phyloP scores from a whole-genome alignment of 75 land plant species.

The Sequoia sempervirens region DNA sequence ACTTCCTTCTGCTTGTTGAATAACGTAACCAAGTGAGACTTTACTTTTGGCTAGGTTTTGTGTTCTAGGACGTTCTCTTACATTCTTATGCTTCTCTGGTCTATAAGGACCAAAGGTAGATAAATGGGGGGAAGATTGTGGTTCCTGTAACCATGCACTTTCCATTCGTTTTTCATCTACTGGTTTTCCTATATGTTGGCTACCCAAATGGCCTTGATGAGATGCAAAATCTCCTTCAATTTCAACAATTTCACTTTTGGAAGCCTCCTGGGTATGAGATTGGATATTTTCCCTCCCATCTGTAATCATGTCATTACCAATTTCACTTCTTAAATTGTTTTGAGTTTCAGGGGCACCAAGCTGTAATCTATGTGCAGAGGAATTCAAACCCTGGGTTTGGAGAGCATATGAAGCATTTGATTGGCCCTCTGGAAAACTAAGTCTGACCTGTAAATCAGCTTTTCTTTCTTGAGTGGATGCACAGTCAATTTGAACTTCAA shows the following conservation, averaged over 20 bases:
- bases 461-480: conserved; percentile 26
- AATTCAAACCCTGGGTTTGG: not conserved
- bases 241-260: conserved; percentile 52
- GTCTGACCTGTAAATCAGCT: conserved; percentile 11
- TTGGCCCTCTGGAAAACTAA: conserved; percentile 11
- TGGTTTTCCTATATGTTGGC: conserved; percentile 7
- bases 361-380: not conserved
- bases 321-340: conserved; percentile 5
- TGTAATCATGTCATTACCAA: conserved; percentile 1
- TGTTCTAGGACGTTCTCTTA: conserved; percentile 22
- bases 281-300: conserved; percentile 9
- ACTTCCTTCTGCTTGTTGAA: conserved; percentile 67
- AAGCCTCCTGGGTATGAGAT: conserved; percentile 6
- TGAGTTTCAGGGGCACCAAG: not conserved
- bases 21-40: conserved; percentile 74
- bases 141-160: conserved; percentile 19
- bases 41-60: conserved; percentile 36
- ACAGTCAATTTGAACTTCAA: conserved; percentile 59
- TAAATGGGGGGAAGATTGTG: conserved; percentile 15
- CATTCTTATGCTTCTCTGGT: conserved; percentile 20
- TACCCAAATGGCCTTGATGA: not conserved
- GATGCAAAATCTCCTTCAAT: conserved; percentile 10
- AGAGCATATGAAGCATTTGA: conserved; percentile 10
- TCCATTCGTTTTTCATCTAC: conserved; percentile 14
- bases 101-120: conserved; percentile 18